Evolutionary conservation across 441 rosid genomes (phyloP).

Genomic region (Manihot esculenta): DNA sequence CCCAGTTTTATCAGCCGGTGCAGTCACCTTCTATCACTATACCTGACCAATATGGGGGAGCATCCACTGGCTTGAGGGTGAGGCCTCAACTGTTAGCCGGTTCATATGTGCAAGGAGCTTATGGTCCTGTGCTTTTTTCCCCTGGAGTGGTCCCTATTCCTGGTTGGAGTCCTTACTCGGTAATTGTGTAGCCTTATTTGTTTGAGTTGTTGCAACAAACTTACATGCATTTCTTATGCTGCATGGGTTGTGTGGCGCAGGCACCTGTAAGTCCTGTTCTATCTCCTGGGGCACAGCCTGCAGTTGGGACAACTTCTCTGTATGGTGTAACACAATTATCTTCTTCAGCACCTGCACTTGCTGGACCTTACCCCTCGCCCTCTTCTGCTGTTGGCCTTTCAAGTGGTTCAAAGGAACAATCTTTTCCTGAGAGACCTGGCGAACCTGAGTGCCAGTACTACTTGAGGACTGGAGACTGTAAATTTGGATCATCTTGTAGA

Average conservation of each 20-base stretch:
- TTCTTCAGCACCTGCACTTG: conserved; percentile 60
- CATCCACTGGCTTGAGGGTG: conserved; percentile 68
- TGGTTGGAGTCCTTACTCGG: conserved; percentile 95
- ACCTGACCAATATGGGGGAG: conserved; percentile 66
- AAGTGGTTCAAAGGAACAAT: conserved; percentile 51
- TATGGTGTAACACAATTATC: conserved; percentile 75
- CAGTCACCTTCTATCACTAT: conserved; percentile 75
- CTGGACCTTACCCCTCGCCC: conserved; percentile 55
- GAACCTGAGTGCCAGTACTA: conserved; percentile 87
- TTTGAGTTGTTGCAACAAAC: conserved; percentile 10
- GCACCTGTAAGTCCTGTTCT: conserved; percentile 88
- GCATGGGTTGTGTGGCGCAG: conserved; percentile 38
- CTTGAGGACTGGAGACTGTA: conserved; percentile 88
- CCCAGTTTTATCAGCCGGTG: conserved; percentile 90
- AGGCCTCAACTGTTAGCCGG: conserved; percentile 72
- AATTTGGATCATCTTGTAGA: conserved; percentile 83
- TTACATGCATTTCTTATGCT: conserved; percentile 21
- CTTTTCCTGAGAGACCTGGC: conserved; percentile 87
- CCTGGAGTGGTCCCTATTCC: conserved; percentile 79
- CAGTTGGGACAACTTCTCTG: conserved; percentile 73
- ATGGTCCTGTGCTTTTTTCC: conserved; percentile 69
- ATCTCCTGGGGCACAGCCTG: conserved; percentile 87
- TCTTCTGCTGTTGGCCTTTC: conserved; percentile 50
- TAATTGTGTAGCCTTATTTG: conserved; percentile 29
- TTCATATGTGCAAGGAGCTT: conserved; percentile 82